Evolutionary conservation across 129 eudicot species (phyloP), one percentile per base, ranked within the genome.

Genomic region (Pseudognaphalium luteoalbum): DNA sequence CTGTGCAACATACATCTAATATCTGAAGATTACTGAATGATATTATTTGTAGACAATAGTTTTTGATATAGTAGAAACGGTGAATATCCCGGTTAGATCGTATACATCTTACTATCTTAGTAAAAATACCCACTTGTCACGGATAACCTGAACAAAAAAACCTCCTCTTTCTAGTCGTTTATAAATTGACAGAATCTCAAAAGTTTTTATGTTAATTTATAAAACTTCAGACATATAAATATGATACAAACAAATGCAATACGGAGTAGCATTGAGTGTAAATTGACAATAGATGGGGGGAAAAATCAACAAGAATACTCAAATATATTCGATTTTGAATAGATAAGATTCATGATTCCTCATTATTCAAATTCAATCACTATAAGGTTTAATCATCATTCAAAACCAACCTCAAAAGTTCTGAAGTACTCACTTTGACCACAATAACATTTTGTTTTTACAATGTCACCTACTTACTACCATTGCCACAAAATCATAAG

Each of bases 331-430:
- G 1, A 47, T 11, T 44, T 47, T 1, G 54, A 47, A 47, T 47
- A 0, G 3, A 14, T 47, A 2, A 0, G 1, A 47, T 80, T 85
- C 84, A 33, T 8, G 20, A 14, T 51, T 67, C 54, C 17, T 11
- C n/a, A 66, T 11, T 57, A 56, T 47, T 73, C 65, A 80, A 70
- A 51, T 47, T 47, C n/a, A 47, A 14, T 11, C 56, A 47, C 54
- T 47, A 15, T 47, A 15, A 70, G 44, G 52, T 30, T 70, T 15
- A 11, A 32, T 12, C 71, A 32, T 78, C 72, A 71, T 71, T 79
- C 44, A 69, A 74, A 52, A 50, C 56, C 28, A 34, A 66, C 80
- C 63, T 70, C 83, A 80, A 32, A 72, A 71, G 73, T 79, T 64
- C 29, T 71, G 12, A 71, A 51, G 10, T 28, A 33, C 67, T 63